Base-by-base conservation (phyloP, 306 rosid species). In the Psophocarpus tetragonolobus region DNA sequence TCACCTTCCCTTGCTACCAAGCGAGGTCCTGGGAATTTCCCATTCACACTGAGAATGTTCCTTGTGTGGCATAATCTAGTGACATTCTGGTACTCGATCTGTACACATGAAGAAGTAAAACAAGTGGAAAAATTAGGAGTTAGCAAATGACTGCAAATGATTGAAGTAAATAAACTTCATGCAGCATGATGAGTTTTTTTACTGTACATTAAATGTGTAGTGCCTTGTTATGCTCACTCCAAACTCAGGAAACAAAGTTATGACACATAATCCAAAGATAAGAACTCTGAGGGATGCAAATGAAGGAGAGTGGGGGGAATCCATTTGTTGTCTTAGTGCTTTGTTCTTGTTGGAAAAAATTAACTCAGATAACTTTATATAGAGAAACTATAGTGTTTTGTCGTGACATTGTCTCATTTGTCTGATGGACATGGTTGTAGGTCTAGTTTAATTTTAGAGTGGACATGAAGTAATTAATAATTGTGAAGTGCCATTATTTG, bases 361-460 rank as follows among this genome's bases (percentile, higher is more conserved):
- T 32, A 53, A 61, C 8, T n/a, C 2, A 33, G n/a, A 41, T 45
- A 11, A 10, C 56, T 47, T 68, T 21, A 60, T 35, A 65, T 76
- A 53, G 20, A 15, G 23, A 60, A 17, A 30, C 14, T 6, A 20
- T 15, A 60, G 39, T 6, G 21, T 36, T 8, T 8, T 48, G 60
- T 56, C 47, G 7, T 60, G 67, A 56, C 73, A 45, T 58, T 54
- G 87, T 63, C 27, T 41, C 62, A 73, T 82, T 58, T 54, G 87
- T 63, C 27, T 41, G 66, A 73, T 82, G 24, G n/a, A 44, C 71
- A 66, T 73, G 56, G 81, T 21, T 87, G 86, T 77, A 81, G 97
- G 96, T 93, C 93, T 71, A 32, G 89, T 82, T 89, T 84, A 86
- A 88, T 85, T 93, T 89, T 93, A 88, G 94, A 93, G 98, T 93